Percentiles rank a stretch among this genome's conserved stretches.
Evolutionary conservation across 805 yeast species (phyloP).

Genomic region (Metschnikowia lunata): DNA sequence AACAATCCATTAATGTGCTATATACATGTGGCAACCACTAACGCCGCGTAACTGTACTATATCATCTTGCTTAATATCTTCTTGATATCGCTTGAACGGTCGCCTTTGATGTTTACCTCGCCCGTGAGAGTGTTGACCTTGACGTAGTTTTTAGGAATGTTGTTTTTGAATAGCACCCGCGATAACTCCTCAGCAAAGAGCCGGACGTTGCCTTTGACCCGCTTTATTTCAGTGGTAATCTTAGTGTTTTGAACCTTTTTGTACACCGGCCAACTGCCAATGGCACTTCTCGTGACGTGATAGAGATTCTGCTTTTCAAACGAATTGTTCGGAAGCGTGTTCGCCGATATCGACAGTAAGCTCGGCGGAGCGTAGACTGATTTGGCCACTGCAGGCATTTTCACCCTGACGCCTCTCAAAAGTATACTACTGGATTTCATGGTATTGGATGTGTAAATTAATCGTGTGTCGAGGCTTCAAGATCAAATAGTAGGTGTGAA

Average conservation of each 20-base stretch:
- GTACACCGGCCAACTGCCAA: constrained; percentile 80
- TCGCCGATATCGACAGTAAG: constrained; percentile 16
- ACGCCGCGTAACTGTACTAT: not conserved
- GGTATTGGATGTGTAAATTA: not conserved
- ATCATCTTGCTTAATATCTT: constrained; percentile 21
- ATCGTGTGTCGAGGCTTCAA: no score
- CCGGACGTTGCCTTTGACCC: constrained; percentile 62
- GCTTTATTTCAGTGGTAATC: constrained; percentile 68
- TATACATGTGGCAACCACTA: no score
- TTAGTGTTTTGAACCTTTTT: constrained; percentile 61
- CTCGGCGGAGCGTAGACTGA: constrained; percentile 27
- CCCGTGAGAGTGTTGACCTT: constrained; percentile 33
- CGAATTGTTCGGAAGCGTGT: constrained; percentile 21
- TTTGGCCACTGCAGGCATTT: constrained; percentile 14
- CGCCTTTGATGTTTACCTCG: constrained; percentile 39
- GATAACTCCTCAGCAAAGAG: constrained; percentile 66
- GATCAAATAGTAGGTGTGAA: no score
- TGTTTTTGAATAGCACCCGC: constrained; percentile 20
- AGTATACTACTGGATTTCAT: constrained; percentile 21
- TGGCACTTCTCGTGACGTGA: constrained; percentile 46
- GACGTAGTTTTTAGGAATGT: constrained; percentile 29
- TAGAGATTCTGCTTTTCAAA: constrained; percentile 36
- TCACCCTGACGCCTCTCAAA: constrained; percentile 23
- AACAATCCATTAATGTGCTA: no score
- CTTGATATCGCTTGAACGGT: constrained; percentile 30